phyloP scores from a whole-genome alignment of 768 basidiomycete species.

The Podaxis pistillaris region DNA sequence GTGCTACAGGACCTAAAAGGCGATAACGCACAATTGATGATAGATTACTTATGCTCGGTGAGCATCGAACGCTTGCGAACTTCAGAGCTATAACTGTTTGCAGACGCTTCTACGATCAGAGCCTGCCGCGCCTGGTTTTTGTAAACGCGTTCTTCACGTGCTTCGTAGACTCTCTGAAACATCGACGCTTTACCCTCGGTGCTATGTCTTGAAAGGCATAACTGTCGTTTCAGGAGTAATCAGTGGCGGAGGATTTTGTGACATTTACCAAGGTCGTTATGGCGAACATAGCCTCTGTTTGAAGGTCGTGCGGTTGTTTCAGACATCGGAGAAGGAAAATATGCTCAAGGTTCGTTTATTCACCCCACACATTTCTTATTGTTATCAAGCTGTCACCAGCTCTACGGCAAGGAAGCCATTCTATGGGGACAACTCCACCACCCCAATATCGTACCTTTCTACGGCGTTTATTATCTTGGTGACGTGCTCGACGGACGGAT shows the following conservation, averaged over 20 bases:
- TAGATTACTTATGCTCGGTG: no score
- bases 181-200: background rate
- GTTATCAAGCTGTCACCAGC: background rate
- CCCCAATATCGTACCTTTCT: constrained; percentile 11
- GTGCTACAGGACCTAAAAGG: no score
- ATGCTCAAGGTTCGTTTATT: background rate
- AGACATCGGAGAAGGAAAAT: background rate
- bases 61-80: no score
- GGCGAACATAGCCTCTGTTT: background rate
- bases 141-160: background rate
- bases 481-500: background rate
- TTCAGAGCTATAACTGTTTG: no score
- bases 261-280: background rate
- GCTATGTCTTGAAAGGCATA: background rate
- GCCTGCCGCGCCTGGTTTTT: background rate
- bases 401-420: constrained; percentile 8
- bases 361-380: background rate
- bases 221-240: background rate
- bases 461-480: constrained; percentile 7
- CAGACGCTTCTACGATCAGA: no score
- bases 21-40: no score
- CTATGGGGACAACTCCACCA: constrained; percentile 7
- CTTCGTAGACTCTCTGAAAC: background rate
- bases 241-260: background rate
- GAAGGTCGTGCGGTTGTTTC: background rate